A percentile compares a stretch with the other conserved stretches of the same genome.
phyloP scores from a whole-genome alignment of 169 alveolate genomes.

The Plasmodium vivax region DNA sequence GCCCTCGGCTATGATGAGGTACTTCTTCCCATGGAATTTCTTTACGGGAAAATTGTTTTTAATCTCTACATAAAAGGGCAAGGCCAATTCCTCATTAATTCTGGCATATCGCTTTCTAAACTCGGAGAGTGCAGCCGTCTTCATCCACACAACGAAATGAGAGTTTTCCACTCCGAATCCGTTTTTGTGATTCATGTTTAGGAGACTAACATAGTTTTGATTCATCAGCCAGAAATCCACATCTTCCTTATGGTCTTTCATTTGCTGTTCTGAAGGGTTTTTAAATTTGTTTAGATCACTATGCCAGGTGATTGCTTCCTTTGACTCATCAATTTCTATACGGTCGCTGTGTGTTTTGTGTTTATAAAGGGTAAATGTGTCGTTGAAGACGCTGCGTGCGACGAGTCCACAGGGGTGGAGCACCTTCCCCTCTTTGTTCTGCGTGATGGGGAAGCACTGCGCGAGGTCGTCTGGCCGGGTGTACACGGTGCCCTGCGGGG shows the following conservation, averaged over 20 bases:
- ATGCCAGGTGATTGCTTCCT: constrained; percentile 79
- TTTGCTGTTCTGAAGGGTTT: constrained; percentile 75
- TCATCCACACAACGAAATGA: constrained; percentile 90
- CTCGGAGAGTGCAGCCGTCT: constrained; percentile 84
- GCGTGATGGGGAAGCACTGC: constrained; percentile 76
- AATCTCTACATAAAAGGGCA: constrained; percentile 82
- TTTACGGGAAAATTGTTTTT: constrained; percentile 79
- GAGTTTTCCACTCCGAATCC: constrained; percentile 88
- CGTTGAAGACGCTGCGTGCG: constrained; percentile 82
- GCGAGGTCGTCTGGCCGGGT: constrained; percentile 45
- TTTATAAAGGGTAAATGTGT: constrained; percentile 75
- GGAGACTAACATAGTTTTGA: not conserved
- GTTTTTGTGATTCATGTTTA: constrained; percentile 79
- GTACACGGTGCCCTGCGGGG: constrained; percentile 78
- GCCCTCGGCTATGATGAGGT: constrained; percentile 75
- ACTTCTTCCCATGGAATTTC: constrained; percentile 82
- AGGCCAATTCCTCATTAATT: constrained; percentile 76
- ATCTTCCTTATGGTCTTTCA: not conserved
- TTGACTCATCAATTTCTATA: constrained; percentile 82
- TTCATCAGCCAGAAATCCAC: constrained; percentile 77
- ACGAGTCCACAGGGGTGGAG: constrained; percentile 84
- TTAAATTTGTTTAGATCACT: constrained; percentile 78
- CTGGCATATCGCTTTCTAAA: constrained; percentile 86
- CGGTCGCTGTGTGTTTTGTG: constrained; percentile 56
- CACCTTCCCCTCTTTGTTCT: constrained; percentile 78